Percentiles rank a stretch among this genome's conserved stretches.
These are phyloP conservation scores for Hemileccinum impolitum DNA, from an alignment of 768 basidiomycete species.

Conservation along the genomic window DNA sequence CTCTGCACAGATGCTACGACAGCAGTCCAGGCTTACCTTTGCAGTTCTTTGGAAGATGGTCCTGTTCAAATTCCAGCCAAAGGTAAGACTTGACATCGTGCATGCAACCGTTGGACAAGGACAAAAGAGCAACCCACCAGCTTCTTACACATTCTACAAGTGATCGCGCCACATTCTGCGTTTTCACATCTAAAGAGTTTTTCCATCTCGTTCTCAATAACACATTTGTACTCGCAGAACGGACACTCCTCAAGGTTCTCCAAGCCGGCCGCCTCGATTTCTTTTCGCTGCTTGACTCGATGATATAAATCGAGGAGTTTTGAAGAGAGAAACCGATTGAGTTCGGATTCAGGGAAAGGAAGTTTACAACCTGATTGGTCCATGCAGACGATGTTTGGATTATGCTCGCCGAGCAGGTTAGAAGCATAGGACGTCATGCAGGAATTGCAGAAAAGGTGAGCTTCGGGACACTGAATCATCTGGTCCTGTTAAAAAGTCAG, in stretches of 20 bases:
- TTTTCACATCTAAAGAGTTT: conserved; percentile 57
- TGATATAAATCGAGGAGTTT: conserved; percentile 72
- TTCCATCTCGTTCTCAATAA: conserved; percentile 68
- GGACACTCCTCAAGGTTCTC: conserved; percentile 88
- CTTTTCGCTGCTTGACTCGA: conserved; percentile 71
- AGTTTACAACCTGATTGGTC: conserved; percentile 71
- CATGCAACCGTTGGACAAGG: neutral
- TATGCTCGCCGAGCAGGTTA: conserved; percentile 61
- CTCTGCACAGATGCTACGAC: neutral
- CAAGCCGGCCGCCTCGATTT: conserved; percentile 73
- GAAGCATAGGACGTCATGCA: conserved; percentile 72
- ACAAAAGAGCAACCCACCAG: conserved; percentile 39
- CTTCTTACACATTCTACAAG: conserved; percentile 78
- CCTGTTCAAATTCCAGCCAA: conserved; percentile 36
- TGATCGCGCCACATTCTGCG: conserved; percentile 68
- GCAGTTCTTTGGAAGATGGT: conserved; percentile 80
- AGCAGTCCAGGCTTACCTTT: conserved; percentile 44
- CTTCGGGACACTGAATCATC: conserved; percentile 87
- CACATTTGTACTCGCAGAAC: conserved; percentile 82
- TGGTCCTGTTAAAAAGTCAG: conserved; percentile 49
- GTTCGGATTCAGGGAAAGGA: conserved; percentile 64
- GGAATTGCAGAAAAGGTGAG: conserved; percentile 78
- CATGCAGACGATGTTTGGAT: conserved; percentile 72
- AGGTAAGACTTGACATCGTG: neutral
- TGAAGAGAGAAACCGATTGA: conserved; percentile 59